These are phyloP conservation scores for Neurospora sp. DNA, from an alignment of 495 filamentous ascomycete genomes.

Conservation along the genomic window DNA sequence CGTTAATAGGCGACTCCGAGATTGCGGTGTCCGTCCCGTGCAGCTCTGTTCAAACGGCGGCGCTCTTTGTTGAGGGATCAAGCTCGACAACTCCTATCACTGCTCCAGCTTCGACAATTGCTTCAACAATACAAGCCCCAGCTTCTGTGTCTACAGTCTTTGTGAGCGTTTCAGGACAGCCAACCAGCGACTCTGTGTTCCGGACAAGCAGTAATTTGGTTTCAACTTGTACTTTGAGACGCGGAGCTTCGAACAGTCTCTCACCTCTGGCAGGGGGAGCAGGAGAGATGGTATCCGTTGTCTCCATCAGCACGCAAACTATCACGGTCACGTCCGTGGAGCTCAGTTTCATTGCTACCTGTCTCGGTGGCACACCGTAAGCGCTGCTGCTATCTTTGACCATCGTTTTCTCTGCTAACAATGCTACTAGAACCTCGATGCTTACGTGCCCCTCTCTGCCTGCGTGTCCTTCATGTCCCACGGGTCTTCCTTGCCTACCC, in stretches of 20 bases:
- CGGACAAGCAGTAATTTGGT: background rate
- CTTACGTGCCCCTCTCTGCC: background rate
- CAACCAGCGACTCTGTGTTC: background rate
- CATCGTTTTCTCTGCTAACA: background rate
- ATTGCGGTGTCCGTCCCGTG: constrained; percentile 6
- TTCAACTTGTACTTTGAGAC: background rate
- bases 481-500: background rate
- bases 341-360: constrained; percentile 6
- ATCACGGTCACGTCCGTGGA: constrained; percentile 3
- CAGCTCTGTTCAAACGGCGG: background rate
- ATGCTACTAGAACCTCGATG: background rate
- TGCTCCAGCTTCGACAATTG: background rate
- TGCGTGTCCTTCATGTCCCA: background rate
- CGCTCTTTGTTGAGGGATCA: background rate
- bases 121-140: background rate
- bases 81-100: background rate
- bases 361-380: constrained; percentile 1
- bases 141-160: background rate
- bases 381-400: background rate
- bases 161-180: background rate
- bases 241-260: background rate
- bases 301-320: background rate
- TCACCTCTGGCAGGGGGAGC: background rate
- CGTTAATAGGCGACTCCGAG: constrained; percentile 4
- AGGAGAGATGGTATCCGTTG: background rate